These are phyloP conservation scores for Boletus coccyginus DNA, from an alignment of 768 basidiomycete species.

Conservation along the genomic window DNA sequence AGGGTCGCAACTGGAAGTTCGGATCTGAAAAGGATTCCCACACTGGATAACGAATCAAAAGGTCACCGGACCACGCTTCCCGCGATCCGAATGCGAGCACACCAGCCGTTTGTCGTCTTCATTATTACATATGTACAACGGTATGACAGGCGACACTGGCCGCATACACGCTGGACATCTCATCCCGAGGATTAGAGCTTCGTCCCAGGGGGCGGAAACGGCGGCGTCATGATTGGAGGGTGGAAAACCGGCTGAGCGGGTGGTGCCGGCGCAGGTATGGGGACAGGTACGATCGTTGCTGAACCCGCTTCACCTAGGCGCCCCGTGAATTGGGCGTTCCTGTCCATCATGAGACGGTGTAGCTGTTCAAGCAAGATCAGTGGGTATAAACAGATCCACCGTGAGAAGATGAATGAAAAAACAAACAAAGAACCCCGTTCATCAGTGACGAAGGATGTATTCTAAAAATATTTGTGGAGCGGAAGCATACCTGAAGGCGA, in stretches of 20 bases:
- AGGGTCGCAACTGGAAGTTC: background rate
- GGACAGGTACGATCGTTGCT: conserved; percentile 12
- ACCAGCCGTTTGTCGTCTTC: conserved; percentile 1
- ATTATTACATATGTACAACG: conserved; percentile 22
- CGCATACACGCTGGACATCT: conserved; percentile 2
- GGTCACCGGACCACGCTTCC: conserved; percentile 5
- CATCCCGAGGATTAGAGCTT: conserved; percentile 22
- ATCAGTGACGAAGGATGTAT: background rate
- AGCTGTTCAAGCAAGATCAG: conserved; percentile 36
- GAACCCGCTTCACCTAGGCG: conserved; percentile 31
- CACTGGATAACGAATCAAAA: background rate
- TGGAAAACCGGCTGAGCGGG: conserved; percentile 24
- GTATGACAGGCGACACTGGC: background rate
- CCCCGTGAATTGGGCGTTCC: conserved; percentile 58
- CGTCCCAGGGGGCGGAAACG: conserved; percentile 30
- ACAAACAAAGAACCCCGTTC: background rate
- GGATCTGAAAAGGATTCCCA: background rate
- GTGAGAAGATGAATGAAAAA: conserved; percentile 8
- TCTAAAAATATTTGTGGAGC: conserved; percentile 6
- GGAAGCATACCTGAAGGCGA: conserved; percentile 65
- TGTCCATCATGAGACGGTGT: conserved; percentile 75
- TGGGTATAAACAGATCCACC: conserved; percentile 7
- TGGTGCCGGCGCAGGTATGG: conserved; percentile 20
- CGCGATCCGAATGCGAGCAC: conserved; percentile 2
- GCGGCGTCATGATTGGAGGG: conserved; percentile 31